phyloP scores from a whole-genome alignment of 345 rosid species.

The Gossypium rotundifolium region DNA sequence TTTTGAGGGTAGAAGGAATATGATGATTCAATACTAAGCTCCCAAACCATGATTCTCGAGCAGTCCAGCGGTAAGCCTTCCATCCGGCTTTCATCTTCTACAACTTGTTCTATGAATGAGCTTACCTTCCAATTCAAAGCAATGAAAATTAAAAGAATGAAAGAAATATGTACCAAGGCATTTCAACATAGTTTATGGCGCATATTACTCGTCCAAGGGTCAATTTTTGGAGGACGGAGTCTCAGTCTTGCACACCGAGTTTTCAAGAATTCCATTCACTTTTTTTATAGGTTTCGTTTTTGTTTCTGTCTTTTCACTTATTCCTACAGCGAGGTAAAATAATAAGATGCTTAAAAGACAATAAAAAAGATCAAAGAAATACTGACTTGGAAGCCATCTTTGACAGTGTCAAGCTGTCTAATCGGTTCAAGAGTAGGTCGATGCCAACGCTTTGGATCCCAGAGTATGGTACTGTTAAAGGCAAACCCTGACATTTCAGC shows the following conservation, averaged over 20 bases:
- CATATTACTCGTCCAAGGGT: neutral
- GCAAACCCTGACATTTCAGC: constrained; percentile 56
- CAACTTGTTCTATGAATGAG: constrained; percentile 45
- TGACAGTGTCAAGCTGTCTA: constrained; percentile 42
- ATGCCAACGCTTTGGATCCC: constrained; percentile 64
- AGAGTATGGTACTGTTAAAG: constrained; percentile 55
- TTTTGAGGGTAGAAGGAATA: constrained; percentile 33
- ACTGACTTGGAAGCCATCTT: constrained; percentile 42
- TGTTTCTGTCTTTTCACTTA: no score
- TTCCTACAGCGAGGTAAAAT: neutral
- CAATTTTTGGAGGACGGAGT: neutral
- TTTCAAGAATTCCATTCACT: neutral
- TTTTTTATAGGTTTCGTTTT: no score
- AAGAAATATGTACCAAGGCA: neutral
- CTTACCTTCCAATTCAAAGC: constrained; percentile 34
- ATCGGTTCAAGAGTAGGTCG: constrained; percentile 44
- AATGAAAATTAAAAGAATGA: neutral
- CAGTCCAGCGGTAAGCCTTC: constrained; percentile 43
- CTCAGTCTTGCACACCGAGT: neutral
- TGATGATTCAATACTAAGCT: constrained; percentile 23
- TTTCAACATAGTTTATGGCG: neutral
- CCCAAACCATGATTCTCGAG: constrained; percentile 54
- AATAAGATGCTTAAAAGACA: neutral
- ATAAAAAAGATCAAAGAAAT: neutral
- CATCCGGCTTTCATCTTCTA: constrained; percentile 70